phyloP scores from a whole-genome alignment of 2,329 filamentous ascomycete species.

The Rutstroemia sp. region DNA sequence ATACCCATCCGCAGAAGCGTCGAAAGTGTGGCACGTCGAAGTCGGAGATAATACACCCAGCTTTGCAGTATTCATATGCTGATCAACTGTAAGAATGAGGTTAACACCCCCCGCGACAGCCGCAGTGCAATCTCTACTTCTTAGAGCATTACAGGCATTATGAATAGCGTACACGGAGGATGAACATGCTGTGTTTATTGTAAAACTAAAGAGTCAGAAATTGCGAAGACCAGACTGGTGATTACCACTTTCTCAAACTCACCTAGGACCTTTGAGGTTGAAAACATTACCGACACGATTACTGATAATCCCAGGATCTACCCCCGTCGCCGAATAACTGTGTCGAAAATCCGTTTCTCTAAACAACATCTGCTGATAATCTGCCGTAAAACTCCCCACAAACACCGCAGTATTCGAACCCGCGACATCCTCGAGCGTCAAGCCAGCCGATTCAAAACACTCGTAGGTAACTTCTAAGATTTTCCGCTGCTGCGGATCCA shows the following conservation, averaged over 20 bases:
- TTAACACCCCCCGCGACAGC: constrained; percentile 24
- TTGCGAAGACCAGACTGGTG: too few relatives aligned
- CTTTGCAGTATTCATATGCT: constrained; percentile 23
- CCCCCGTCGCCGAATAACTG: constrained; percentile 21
- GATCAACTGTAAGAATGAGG: constrained; percentile 10
- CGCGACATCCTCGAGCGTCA: constrained; percentile 3
- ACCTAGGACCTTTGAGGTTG: constrained; percentile 24
- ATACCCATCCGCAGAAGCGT: constrained; percentile 33
- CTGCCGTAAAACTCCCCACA: constrained; percentile 10
- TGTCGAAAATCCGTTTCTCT: constrained; percentile 13
- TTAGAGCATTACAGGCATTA: constrained; percentile 35
- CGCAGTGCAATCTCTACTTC: constrained; percentile 30
- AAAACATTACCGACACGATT: constrained; percentile 20
- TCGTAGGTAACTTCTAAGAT: not conserved
- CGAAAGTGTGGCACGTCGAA: constrained; percentile 11
- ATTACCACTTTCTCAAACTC: not conserved
- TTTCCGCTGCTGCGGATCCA: not conserved
- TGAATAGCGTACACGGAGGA: constrained; percentile 36
- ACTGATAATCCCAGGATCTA: constrained; percentile 3
- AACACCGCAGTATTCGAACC: constrained; percentile 15
- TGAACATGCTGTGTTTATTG: constrained; percentile 40
- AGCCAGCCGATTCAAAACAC: not conserved
- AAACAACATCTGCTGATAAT: constrained; percentile 3
- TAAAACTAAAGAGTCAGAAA: constrained; percentile 30
- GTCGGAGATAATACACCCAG: constrained; percentile 24